Evolutionary conservation across 2,329 filamentous ascomycete species (phyloP), one percentile per base, ranked within the genome.

Genomic region (Botrytis porri): DNA sequence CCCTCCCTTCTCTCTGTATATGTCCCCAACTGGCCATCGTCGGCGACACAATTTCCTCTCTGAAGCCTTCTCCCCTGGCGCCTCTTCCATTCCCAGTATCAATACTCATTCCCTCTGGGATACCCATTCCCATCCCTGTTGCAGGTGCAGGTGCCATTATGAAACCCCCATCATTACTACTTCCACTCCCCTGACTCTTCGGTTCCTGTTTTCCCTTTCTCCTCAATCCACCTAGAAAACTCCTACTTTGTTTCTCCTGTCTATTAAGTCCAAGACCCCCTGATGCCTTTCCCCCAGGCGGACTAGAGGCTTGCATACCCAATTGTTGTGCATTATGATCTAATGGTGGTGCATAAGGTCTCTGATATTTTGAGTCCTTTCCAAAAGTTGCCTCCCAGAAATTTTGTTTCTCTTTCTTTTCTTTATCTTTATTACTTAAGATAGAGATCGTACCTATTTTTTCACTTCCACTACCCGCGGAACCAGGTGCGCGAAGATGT

Each of bases 371-470:
- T 51, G 73, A 76, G 18, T 81, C 78, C 41, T 79, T 78, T 20
- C 79, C 78, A 74, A 81, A 81, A 1, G 77, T 79, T 5, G 73
- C 67, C 45, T 81, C 80, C 80, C 80, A 81, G 70, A 81, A 80
- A 62, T 75, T 78, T 69, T 81, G 79, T 14, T 77, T 73, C 29
- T 80, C 79, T 64, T 74, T 77, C 25, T 65, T 78, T 77, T 41
- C 75, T 72, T 69, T 72, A 12, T 72, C 65, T 65, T 48, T 72
- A 8, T 10, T 72, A 9, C 63, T 32, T 20, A 32, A n/a, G 43
- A 4, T 32, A 43, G 32, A 60, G 43, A 20, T 45, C 8, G n/a
- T 22, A 16, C 48, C 37, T 8, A n/a, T 41, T n/a, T 37, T 64
- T 65, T 79, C 78, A 29, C 70, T 71, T 20, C 70, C 70, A 65